A percentile compares a stretch with the other conserved stretches of the same genome.
Evolutionary conservation across 2,329 filamentous ascomycete genomes (phyloP).

Genomic region (Cadophora sp.): DNA sequence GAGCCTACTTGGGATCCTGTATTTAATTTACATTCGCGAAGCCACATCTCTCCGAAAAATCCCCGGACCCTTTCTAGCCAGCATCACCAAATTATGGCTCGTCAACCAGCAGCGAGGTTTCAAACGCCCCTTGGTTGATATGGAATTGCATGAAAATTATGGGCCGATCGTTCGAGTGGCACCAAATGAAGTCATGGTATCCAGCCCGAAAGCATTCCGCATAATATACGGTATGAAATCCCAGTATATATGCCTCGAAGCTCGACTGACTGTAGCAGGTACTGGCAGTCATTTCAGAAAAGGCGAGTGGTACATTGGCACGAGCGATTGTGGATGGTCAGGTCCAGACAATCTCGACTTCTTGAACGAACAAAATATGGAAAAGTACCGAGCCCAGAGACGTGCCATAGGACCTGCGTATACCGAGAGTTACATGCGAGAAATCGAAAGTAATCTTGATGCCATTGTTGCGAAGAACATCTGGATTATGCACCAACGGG

Average conservation of each 20-base stretch:
- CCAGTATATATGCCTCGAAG: background rate
- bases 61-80: conserved; percentile 54
- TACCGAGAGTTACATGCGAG: conserved; percentile 26
- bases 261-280: conserved; percentile 3
- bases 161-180: conserved; percentile 57
- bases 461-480: conserved; percentile 19
- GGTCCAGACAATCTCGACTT: conserved; percentile 25
- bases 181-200: conserved; percentile 56
- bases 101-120: conserved; percentile 41
- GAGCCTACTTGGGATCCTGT: background rate
- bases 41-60: conserved; percentile 47
- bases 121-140: conserved; percentile 27
- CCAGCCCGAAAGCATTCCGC: conserved; percentile 47
- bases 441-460: conserved; percentile 27
- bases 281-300: conserved; percentile 27
- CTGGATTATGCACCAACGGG: conserved; percentile 22
- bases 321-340: conserved; percentile 18
- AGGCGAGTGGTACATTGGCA: conserved; percentile 26
- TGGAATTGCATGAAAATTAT: conserved; percentile 51
- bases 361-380: conserved; percentile 26
- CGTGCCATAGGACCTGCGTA: conserved; percentile 29
- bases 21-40: conserved; percentile 18
- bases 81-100: conserved; percentile 54
- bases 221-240: conserved; percentile 27
- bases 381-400: conserved; percentile 31